phyloP scores from a whole-genome alignment of 176 grass and related monocot species.

The Bromus sterilis region DNA sequence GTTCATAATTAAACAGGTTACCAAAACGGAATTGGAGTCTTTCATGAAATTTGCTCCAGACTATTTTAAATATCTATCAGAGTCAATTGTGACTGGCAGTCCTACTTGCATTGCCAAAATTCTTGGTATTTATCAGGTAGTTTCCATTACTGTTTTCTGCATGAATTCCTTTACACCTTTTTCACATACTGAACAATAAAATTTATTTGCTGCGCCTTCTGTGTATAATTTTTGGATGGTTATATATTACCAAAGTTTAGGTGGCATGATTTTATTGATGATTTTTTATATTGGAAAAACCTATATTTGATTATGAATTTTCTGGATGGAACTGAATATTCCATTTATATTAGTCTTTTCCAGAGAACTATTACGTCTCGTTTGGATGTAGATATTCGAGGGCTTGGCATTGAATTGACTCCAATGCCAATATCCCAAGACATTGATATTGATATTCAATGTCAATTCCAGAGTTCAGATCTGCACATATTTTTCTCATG shows the following conservation, averaged over 20 bases:
- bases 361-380: background rate
- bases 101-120: constrained; percentile 98
- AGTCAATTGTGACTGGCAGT: constrained; percentile 76
- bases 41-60: constrained; percentile 91
- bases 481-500: too few species aligned
- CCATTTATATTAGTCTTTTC: background rate
- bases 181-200: background rate
- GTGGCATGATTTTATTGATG: background rate
- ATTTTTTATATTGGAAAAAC: background rate
- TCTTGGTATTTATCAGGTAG: constrained; percentile 98
- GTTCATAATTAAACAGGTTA: constrained; percentile 95
- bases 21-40: constrained; percentile 91
- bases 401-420: too few species aligned
- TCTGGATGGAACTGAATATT: background rate
- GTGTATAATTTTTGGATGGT: background rate
- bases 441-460: too few species aligned
- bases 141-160: background rate
- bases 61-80: constrained; percentile 83
- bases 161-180: background rate
- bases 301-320: constrained; percentile 8
- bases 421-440: too few species aligned
- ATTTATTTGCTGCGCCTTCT: background rate
- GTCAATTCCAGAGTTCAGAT: too few species aligned
- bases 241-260: constrained; percentile 3
- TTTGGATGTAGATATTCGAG: too few species aligned